Base-by-base conservation (phyloP, 2,329 filamentous ascomycete genomes). In the Paramyrothecium sp. region DNA sequence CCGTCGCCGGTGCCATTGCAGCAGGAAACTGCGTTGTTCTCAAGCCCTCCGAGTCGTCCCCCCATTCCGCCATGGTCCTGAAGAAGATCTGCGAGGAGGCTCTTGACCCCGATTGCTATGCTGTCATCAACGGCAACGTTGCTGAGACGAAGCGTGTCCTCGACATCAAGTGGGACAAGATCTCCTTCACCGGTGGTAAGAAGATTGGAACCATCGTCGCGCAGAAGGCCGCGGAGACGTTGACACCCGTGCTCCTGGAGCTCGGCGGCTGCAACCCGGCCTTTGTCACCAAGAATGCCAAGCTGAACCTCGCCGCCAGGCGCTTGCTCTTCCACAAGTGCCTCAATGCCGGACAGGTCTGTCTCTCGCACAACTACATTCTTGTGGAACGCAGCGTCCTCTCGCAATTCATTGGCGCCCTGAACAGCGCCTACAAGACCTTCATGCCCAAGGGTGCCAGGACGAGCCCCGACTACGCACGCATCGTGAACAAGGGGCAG, bases 81-180 rank as follows among this genome's bases (percentile, higher is more conserved):
- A 87, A 91, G 77, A 89, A 90, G 75, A 84, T 98, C 63, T 74
- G 97, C 52, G 84, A 89, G 68, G 81, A 85, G 46, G 83, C 84
- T 44, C 86, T 99, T 54, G 95, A 98, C 71, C 84, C 86, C 2
- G 84, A 86, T 17, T 88, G 87, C 65, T 97, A 92, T 75, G 78
- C 80, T 38, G 84, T 92, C 58, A 80, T 97, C 63, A 95, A 97
- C 71, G 95, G 95, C 59, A 87, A 80, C 26, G 76, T 97, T 20
- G 81, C 88, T 3, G 92, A 97, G 79, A 92, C 90, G 3, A 91
- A 90, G 50, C 87, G 87, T 13, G 78, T 98, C 49, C 83, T 99
- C 34, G 86, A 94, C 57, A 86, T 92, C 78, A 94, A 94, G 73
- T 99, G 93, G 89, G 93, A 96, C 78, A 98, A 97, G 83, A 96